phyloP scores from a whole-genome alignment of 345 rosid species.

The Kandelia obovata region DNA sequence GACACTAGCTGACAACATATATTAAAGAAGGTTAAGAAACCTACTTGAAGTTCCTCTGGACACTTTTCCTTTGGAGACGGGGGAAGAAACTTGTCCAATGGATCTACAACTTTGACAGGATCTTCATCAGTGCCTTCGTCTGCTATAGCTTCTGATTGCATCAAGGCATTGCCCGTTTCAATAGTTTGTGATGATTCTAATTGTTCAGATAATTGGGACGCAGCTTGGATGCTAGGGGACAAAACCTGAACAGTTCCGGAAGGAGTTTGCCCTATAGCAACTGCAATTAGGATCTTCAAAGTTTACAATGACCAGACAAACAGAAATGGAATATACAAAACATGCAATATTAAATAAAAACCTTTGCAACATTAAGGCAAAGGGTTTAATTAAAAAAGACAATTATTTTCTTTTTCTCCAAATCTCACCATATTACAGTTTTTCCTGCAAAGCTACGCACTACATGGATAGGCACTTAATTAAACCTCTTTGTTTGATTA shows the following conservation, averaged over 20 bases:
- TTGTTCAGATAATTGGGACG: constrained; percentile 45
- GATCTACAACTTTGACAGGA: constrained; percentile 43
- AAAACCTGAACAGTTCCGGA: constrained; percentile 36
- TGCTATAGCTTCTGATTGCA: constrained; percentile 42
- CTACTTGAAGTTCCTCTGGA: constrained; percentile 83
- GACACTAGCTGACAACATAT: background rate
- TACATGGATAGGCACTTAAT: background rate
- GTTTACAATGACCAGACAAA: background rate
- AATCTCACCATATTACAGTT: background rate
- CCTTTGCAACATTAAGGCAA: background rate
- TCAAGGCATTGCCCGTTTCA: constrained; percentile 17
- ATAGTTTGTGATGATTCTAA: constrained; percentile 40
- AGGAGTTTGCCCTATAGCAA: constrained; percentile 35
- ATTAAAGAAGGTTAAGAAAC: constrained; percentile 10
- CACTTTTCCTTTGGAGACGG: constrained; percentile 57
- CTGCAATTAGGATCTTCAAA: constrained; percentile 21
- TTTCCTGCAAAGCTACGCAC: background rate
- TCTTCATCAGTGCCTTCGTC: constrained; percentile 32
- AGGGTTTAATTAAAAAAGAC: background rate
- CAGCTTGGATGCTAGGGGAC: constrained; percentile 41
- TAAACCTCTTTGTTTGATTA: background rate
- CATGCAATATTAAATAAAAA: background rate
- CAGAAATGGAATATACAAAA: background rate
- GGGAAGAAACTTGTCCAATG: constrained; percentile 71
- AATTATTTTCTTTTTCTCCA: background rate